Evolutionary conservation across 768 basidiomycete genomes (phyloP).

Genomic region (Albatrellus ellisii): DNA sequence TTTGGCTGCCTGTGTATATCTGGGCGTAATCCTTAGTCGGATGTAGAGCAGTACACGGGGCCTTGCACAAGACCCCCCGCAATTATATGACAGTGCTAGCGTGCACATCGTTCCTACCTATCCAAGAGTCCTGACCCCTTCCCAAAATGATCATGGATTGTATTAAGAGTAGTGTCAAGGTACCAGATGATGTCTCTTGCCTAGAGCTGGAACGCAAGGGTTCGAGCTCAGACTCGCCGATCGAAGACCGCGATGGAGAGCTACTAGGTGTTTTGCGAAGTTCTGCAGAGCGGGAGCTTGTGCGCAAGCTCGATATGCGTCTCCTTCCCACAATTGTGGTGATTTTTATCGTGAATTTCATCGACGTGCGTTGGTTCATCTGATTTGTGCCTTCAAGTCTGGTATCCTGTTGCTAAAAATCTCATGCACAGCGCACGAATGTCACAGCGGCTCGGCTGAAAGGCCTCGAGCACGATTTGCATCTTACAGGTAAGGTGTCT

Average conservation of each 20-base stretch:
- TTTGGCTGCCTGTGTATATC: no score
- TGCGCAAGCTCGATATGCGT: conserved; percentile 41
- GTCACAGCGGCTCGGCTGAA: conserved; percentile 26
- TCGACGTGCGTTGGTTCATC: conserved; percentile 33
- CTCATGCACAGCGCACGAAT: conserved; percentile 21
- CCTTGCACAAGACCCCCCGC: no score
- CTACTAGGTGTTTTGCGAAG: background rate
- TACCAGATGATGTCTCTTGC: no score
- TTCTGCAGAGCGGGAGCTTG: conserved; percentile 25
- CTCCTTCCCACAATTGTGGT: conserved; percentile 43
- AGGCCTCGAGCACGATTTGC: conserved; percentile 27
- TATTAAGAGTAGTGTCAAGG: no score
- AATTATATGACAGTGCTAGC: no score
- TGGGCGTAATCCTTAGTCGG: no score
- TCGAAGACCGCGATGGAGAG: background rate
- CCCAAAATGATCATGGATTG: no score
- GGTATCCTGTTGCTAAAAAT: background rate
- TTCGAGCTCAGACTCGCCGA: background rate
- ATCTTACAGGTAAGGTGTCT: background rate
- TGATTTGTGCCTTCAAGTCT: background rate
- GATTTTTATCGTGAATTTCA: conserved; percentile 56
- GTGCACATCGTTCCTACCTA: no score
- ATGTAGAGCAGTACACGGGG: no score
- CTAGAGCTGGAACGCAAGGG: background rate
- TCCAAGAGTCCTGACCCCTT: no score